Evolutionary conservation across 352 stramenopile species (phyloP).

Genomic region (Pythium monospermum): DNA sequence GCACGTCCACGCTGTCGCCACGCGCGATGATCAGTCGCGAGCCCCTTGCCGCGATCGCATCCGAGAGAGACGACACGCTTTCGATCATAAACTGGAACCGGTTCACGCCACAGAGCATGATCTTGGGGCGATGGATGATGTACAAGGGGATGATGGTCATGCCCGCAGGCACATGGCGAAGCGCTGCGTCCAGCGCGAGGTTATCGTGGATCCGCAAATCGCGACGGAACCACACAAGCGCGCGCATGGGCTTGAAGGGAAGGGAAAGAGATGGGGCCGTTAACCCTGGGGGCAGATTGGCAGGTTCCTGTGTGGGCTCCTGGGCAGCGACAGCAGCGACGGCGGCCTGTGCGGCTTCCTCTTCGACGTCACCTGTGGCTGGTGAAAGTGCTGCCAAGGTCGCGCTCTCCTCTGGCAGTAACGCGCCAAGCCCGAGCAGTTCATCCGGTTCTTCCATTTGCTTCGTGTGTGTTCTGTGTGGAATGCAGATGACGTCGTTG

Average conservation of each 20-base stretch:
- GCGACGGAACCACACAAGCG: slow-evolving; percentile 93
- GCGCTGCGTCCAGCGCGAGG: slow-evolving; percentile 79
- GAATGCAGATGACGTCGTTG: too few species aligned
- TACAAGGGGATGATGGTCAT: slow-evolving; percentile 84
- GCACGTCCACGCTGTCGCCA: slow-evolving; percentile 72
- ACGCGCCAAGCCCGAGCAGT: slow-evolving; percentile 29
- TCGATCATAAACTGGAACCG: slow-evolving; percentile 93
- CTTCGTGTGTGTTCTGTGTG: slow-evolving; percentile 19
- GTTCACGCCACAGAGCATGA: slow-evolving; percentile 77
- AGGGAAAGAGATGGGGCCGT: not conserved
- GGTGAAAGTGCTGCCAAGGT: slow-evolving; percentile 24
- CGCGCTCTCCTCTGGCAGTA: slow-evolving; percentile 15
- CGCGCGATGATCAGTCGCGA: slow-evolving; percentile 66
- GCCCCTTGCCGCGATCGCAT: slow-evolving; percentile 55
- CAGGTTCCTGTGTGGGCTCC: slow-evolving; percentile 5
- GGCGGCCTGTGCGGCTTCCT: slow-evolving; percentile 33
- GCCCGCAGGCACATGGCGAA: slow-evolving; percentile 25
- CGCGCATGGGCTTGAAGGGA: slow-evolving; percentile 28
- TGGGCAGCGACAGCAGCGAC: slow-evolving; percentile 30
- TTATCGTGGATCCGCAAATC: slow-evolving; percentile 96
- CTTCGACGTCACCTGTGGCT: slow-evolving; percentile 13
- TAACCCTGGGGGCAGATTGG: not conserved
- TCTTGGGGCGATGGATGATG: slow-evolving; percentile 83
- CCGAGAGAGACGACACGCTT: slow-evolving; percentile 80
- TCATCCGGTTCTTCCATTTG: slow-evolving; percentile 30